Conservation (phyloP, 2,329 filamentous ascomycete species). For the Paecilomyces sp. region DNA sequence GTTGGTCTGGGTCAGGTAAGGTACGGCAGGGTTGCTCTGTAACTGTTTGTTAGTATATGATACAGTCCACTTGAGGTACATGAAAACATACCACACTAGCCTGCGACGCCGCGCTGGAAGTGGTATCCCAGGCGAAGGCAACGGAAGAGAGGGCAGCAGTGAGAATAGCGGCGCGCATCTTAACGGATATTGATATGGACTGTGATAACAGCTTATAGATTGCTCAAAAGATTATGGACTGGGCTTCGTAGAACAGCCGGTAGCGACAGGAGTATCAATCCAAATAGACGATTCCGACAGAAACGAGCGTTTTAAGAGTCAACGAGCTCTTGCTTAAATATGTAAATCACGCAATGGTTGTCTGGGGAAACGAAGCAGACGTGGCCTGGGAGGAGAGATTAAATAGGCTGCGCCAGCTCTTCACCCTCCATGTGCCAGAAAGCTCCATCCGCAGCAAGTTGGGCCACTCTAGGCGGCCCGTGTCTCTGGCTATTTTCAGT, state of each 20-base stretch:
- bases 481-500: not conserved
- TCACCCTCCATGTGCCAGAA: not conserved
- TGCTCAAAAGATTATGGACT: not conserved
- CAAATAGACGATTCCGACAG: not conserved
- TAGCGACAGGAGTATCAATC: not conserved
- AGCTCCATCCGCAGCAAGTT: not conserved
- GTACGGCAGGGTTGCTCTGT: conserved; percentile 37
- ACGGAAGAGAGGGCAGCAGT: conserved; percentile 33
- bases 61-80: not conserved
- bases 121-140: not conserved
- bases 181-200: conserved; percentile 14
- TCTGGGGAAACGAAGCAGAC: conserved; percentile 1
- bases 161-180: conserved; percentile 42
- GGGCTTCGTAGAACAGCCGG: not conserved
- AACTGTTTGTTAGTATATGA: conserved; percentile 5
- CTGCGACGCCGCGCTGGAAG: not conserved
- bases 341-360: not conserved
- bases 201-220: not conserved
- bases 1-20: conserved; percentile 43
- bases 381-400: not conserved
- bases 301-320: not conserved
- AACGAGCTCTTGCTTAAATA: not conserved
- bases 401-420: not conserved
- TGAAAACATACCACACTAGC: conserved; percentile 3
- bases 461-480: not conserved